Evolutionary conservation across 257 asterid genomes (phyloP).

Genomic region (Solanum clarkiae): DNA sequence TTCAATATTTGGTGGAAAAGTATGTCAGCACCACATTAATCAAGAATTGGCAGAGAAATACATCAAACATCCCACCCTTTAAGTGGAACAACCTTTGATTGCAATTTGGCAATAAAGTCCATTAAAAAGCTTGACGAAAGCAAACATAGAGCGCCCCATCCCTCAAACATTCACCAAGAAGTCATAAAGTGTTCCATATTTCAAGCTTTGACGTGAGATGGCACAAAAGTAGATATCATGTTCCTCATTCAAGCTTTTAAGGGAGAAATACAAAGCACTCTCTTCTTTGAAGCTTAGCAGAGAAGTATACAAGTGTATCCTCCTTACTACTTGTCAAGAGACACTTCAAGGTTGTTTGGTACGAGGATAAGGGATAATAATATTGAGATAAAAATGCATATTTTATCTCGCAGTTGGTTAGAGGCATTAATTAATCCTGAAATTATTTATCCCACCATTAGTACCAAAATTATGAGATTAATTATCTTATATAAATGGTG

Average conservation of each 20-base stretch:
- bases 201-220: not conserved
- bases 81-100: not conserved
- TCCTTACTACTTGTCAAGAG: not conserved
- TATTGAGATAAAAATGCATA: not conserved
- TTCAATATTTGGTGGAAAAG: not conserved
- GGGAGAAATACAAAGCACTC: not conserved
- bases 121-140: not conserved
- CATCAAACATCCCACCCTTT: not conserved
- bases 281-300: not conserved
- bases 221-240: not conserved
- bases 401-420: not conserved
- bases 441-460: not conserved
- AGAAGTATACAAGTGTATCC: not conserved
- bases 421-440: not conserved
- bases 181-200: not conserved
- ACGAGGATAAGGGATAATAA: not conserved
- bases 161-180: not conserved
- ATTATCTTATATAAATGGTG: not conserved
- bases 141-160: not conserved
- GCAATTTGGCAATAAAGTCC: not conserved
- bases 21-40: not conserved
- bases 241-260: not conserved
- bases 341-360: not conserved
- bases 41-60: not conserved
- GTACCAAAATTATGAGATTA: not conserved